Percentiles rank a stretch among this genome's conserved stretches.
phyloP scores from a whole-genome alignment of 305 asterid genomes.

The Euphrasia arctica region DNA sequence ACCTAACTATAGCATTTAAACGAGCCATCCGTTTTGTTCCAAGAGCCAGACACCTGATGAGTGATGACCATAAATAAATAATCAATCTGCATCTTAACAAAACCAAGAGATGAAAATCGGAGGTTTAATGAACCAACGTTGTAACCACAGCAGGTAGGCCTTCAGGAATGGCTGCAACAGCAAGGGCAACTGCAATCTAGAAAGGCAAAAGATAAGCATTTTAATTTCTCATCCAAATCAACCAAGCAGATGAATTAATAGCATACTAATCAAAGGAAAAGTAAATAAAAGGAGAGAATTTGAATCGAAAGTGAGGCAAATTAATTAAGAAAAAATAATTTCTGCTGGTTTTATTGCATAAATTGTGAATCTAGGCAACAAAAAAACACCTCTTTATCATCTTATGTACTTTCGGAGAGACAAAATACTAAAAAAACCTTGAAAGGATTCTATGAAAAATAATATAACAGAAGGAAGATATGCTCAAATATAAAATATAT shows the following conservation, averaged over 20 bases:
- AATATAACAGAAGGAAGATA: too few relatives aligned
- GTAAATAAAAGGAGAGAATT: conserved; percentile 11
- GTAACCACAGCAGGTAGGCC: too few relatives aligned
- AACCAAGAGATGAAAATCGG: conserved; percentile 13
- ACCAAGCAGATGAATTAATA: conserved; percentile 20
- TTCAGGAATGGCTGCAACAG: too few relatives aligned
- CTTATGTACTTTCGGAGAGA: too few relatives aligned
- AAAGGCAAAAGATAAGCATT: conserved; percentile 13
- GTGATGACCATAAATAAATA: conserved; percentile 31
- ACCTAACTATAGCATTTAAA: conserved; percentile 96
- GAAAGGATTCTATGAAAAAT: too few relatives aligned
- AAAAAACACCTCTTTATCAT: neutral
- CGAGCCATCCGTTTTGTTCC: conserved; percentile 99
- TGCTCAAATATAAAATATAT: too few relatives aligned
- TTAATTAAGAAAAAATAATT: neutral
- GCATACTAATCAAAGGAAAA: conserved; percentile 2
- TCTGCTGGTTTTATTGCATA: neutral
- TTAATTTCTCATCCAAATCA: conserved; percentile 25
- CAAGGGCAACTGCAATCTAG: too few relatives aligned
- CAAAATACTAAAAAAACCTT: too few relatives aligned
- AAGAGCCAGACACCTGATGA: conserved; percentile 90
- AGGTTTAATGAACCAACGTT: conserved; percentile 8
- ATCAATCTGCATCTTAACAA: conserved; percentile 13
- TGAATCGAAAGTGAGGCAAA: neutral
- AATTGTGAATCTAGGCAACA: conserved; percentile 10